These are phyloP conservation scores for Byssoonygena ceratinophila DNA, from an alignment of 2,329 filamentous ascomycete genomes.

Conservation along the genomic window DNA sequence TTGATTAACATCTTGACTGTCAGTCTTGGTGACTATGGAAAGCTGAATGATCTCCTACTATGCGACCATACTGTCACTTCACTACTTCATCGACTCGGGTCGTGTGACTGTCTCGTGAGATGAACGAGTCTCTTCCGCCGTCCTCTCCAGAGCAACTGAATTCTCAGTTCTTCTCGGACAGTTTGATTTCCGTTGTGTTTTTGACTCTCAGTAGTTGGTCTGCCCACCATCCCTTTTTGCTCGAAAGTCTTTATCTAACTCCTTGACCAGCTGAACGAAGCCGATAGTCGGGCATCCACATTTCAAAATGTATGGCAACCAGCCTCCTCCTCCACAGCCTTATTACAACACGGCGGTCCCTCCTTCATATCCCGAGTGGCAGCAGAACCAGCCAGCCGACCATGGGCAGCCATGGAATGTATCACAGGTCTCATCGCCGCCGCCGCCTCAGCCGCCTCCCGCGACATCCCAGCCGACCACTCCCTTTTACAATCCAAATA, in stretches of 20 bases:
- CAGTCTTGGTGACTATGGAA: background rate
- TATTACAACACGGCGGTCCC: constrained; percentile 18
- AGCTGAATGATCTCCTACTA: background rate
- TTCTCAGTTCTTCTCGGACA: background rate
- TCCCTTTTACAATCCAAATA: constrained; percentile 27
- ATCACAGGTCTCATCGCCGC: constrained; percentile 16
- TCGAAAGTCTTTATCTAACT: background rate
- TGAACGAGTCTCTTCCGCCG: background rate
- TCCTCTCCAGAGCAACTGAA: background rate
- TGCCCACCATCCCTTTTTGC: background rate
- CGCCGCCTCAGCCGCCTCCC: constrained; percentile 17
- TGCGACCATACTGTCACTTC: no score
- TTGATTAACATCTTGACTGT: background rate
- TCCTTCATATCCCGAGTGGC: constrained; percentile 33
- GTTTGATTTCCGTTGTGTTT: background rate
- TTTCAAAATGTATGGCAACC: constrained; percentile 28
- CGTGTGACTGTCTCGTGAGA: background rate
- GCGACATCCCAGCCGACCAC: constrained; percentile 19
- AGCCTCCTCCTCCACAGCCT: constrained; percentile 19
- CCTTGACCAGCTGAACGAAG: background rate
- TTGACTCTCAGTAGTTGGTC: background rate
- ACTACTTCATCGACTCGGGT: no score
- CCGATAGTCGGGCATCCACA: background rate
- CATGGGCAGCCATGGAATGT: constrained; percentile 19
- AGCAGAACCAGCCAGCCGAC: constrained; percentile 20